Base-by-base conservation (phyloP, 495 filamentous ascomycete genomes). In the Penicillium ochrochloron region DNA sequence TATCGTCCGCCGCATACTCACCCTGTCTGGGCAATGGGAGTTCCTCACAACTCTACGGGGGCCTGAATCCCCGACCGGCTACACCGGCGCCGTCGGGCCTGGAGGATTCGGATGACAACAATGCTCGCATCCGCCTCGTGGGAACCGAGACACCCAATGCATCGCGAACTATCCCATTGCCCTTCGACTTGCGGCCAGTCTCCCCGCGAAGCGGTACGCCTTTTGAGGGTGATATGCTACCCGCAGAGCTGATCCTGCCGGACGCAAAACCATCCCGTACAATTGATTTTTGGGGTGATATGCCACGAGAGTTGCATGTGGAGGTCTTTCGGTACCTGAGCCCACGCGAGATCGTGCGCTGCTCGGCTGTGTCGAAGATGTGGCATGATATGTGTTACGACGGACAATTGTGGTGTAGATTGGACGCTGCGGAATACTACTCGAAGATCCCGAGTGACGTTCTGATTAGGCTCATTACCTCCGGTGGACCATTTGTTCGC, bases 361-460 rank as follows among this genome's bases (percentile, higher is more conserved):
- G 85, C 53, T 96, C 95, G 6, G 76, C 84, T 15, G 90, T 96
- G n/a, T 93, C 88, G 69, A 92, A 87, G 69, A 73, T 83, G 17
- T 98, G 95, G 84, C 82, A 97, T 74, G 78, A 84, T 35, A 90
- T 93, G 81, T 97, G 94, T 78, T 97, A 92, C 66, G 95, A 99
- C 74, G 95, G 95, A 9, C 95, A 99, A 76, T 78, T 99, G 19
- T 99, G 95, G 95, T 85, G 85, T 0, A 85, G 83, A 52, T 83
- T 98, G 46, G 93, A 98, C 71, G 89, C 92, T 0, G 87, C 94
- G 0, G 87, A 90, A 34, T 98, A 92, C 74, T 99, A 99, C 72
- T 84, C 83, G 53, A 86, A 91, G 44, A 97, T 99, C 60, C 88
- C 95, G 0, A 90, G 91, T 10, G 88, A 90, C 61, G 89, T 90